A percentile compares a stretch with the other conserved stretches of the same genome.
Evolutionary conservation across 306 rosid species (phyloP).

Genomic region (Oxytropis ochrocephala): DNA sequence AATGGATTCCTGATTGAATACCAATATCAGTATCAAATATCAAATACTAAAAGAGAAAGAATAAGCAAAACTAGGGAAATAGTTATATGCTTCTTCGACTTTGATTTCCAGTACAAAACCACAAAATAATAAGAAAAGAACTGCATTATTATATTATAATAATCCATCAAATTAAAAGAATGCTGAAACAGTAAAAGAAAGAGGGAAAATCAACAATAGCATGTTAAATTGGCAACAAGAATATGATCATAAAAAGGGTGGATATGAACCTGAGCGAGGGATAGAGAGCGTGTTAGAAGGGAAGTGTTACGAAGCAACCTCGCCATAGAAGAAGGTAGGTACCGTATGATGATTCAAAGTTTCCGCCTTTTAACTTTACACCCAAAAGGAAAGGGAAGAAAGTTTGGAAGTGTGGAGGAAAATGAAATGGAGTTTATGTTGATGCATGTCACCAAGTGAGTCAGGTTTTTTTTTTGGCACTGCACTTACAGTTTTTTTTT

Average conservation of each 20-base stretch:
- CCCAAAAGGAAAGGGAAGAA: background rate
- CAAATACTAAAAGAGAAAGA: background rate
- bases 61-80: no score
- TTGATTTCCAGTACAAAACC: background rate
- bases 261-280: slow-evolving; percentile 39
- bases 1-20: background rate
- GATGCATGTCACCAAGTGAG: background rate
- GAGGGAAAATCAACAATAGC: background rate
- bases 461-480: background rate
- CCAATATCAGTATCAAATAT: slow-evolving; percentile 1
- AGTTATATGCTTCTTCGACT: background rate
- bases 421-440: background rate
- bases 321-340: slow-evolving; percentile 42
- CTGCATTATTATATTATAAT: no score
- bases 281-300: slow-evolving; percentile 40
- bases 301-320: slow-evolving; percentile 55
- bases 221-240: background rate
- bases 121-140: background rate
- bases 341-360: background rate
- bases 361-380: background rate
- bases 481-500: background rate
- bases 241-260: background rate
- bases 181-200: background rate
- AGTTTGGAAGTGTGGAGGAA: background rate
- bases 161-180: background rate